Percentiles rank a stretch among this genome's conserved stretches.
phyloP scores from a whole-genome alignment of 148 eudicot species.

The Rheum nobile region DNA sequence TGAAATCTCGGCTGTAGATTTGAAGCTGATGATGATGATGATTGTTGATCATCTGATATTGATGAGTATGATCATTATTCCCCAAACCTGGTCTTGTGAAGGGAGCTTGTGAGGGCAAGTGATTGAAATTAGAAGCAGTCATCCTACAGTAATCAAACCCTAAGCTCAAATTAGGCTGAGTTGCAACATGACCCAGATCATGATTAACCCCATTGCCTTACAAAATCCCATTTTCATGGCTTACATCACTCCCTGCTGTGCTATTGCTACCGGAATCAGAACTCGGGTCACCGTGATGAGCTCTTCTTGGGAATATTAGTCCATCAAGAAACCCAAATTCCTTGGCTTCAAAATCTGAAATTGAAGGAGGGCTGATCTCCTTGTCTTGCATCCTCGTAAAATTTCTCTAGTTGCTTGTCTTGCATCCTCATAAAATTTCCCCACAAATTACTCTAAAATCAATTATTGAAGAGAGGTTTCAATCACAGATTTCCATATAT shows the following conservation, averaged over 20 bases:
- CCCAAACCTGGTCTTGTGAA: neutral
- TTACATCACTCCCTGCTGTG: conserved; percentile 34
- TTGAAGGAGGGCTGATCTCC: conserved; percentile 56
- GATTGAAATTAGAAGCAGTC: neutral
- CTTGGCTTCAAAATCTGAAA: conserved; percentile 10
- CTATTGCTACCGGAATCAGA: conserved; percentile 21
- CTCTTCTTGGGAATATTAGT: neutral
- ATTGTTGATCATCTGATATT: neutral
- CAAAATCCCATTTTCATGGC: conserved; percentile 27
- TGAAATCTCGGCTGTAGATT: conserved; percentile 34
- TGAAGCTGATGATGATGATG: conserved; percentile 41
- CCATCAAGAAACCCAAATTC: conserved; percentile 8
- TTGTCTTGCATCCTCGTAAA: no score
- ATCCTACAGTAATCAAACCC: conserved; percentile 25
- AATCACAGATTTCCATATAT: neutral
- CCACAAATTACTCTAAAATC: conserved; percentile 71
- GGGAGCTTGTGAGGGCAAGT: conserved; percentile 2
- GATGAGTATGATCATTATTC: neutral
- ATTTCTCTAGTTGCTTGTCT: conserved; percentile 70
- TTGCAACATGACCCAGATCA: neutral
- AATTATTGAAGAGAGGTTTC: neutral
- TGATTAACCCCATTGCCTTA: neutral
- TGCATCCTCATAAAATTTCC: conserved; percentile 83
- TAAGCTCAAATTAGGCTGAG: conserved; percentile 28
- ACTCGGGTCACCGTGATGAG: conserved; percentile 16